phyloP scores from a whole-genome alignment of 371 early-diverging fungal species.

The Catenaria anguillulae region DNA sequence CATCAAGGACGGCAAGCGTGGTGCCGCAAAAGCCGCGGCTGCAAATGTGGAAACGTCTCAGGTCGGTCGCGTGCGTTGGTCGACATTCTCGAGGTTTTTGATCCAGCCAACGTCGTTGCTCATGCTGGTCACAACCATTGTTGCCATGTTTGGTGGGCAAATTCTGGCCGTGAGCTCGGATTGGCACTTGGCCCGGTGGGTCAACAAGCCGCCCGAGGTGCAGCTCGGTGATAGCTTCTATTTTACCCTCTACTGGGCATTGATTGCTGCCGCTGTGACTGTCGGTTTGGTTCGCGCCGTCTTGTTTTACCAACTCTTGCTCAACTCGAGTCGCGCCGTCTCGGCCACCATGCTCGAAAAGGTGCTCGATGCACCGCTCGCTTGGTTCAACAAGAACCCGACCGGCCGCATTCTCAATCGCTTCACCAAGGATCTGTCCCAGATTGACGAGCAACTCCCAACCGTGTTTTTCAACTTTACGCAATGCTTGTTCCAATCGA shows the following conservation, averaged over 20 bases:
- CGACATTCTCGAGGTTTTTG: neutral
- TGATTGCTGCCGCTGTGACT: conserved; percentile 15
- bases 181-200: conserved; percentile 22
- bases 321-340: conserved; percentile 14
- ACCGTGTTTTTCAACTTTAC: conserved; percentile 22
- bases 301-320: conserved; percentile 17
- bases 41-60: neutral
- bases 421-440: conserved; percentile 12
- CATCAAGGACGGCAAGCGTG: neutral
- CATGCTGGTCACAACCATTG: neutral
- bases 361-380: conserved; percentile 24
- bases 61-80: conserved; percentile 1
- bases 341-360: conserved; percentile 18
- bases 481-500: conserved; percentile 14
- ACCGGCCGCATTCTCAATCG: conserved; percentile 25
- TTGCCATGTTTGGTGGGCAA: conserved; percentile 14
- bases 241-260: conserved; percentile 11
- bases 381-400: conserved; percentile 26
- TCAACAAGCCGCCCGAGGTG: conserved; percentile 8
- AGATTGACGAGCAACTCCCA: conserved; percentile 18
- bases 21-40: neutral
- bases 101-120: neutral
- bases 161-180: conserved; percentile 15
- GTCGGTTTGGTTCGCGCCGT: conserved; percentile 18
- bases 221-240: conserved; percentile 12